phyloP scores from a whole-genome alignment of 768 basidiomycete genomes.

The Boletus huronensis region DNA sequence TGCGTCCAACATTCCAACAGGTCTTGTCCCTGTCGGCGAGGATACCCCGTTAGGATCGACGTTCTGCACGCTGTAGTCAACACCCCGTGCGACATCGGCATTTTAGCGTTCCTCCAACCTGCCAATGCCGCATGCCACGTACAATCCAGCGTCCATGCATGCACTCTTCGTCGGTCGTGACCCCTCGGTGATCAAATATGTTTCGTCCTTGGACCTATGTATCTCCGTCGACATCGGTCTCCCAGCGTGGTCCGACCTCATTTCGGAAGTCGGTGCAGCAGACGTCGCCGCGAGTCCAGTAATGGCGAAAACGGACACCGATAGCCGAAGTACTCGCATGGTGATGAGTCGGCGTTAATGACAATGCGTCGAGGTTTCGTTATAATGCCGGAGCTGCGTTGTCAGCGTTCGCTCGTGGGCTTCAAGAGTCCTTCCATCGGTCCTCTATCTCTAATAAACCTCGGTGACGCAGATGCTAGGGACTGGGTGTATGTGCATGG shows the following conservation, averaged over 20 bases:
- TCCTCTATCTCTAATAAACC: slow-evolving; percentile 2
- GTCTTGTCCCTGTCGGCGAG: neutral
- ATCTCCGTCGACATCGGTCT: slow-evolving; percentile 14
- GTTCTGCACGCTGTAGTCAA: slow-evolving; percentile 7
- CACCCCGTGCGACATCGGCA: neutral
- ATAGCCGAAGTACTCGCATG: slow-evolving; percentile 2
- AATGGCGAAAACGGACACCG: slow-evolving; percentile 2
- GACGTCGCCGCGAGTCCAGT: slow-evolving; percentile 2
- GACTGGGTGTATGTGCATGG: slow-evolving; percentile 14
- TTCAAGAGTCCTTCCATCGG: neutral
- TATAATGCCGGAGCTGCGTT: neutral
- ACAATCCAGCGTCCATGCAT: neutral
- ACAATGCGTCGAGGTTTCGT: neutral
- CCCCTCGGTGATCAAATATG: slow-evolving; percentile 5
- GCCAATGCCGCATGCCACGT: slow-evolving; percentile 6
- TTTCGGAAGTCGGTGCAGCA: slow-evolving; percentile 13
- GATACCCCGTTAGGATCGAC: neutral
- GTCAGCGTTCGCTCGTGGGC: neutral
- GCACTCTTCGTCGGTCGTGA: slow-evolving; percentile 3
- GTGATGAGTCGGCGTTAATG: neutral
- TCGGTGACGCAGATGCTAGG: slow-evolving; percentile 4
- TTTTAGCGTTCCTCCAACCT: neutral
- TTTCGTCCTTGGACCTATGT: slow-evolving; percentile 5
- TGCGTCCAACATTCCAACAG: neutral
- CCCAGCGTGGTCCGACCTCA: neutral